phyloP scores from a whole-genome alignment of 164 flowering plant species.

The Berberis vulgaris region DNA sequence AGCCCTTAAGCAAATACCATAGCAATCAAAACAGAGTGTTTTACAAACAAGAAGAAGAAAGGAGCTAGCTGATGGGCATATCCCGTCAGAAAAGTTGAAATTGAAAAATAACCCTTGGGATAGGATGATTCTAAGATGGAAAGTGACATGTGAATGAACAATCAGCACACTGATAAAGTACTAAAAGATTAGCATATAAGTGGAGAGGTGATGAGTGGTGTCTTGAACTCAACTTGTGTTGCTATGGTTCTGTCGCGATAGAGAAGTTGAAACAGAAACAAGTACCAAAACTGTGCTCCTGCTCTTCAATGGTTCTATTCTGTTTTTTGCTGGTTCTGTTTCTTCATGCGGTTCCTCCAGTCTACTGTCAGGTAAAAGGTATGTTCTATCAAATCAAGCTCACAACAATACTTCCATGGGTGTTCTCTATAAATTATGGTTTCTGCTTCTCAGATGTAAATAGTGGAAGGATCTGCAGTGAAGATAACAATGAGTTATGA shows the following conservation, averaged over 20 bases:
- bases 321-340: constrained; percentile 22
- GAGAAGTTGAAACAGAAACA: constrained; percentile 6
- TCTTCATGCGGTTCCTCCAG: constrained; percentile 31
- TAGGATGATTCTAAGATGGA: constrained; percentile 28
- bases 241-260: background rate
- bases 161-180: constrained; percentile 14
- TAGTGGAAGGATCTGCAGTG: too few species aligned
- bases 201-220: constrained; percentile 5
- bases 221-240: background rate
- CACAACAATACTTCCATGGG: background rate
- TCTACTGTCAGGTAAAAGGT: constrained; percentile 61
- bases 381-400: constrained; percentile 14
- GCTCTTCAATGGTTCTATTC: constrained; percentile 37
- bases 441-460: too few species aligned
- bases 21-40: too few species aligned
- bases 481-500: too few species aligned
- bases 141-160: constrained; percentile 24
- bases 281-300: constrained; percentile 12
- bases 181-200: constrained; percentile 12
- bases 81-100: constrained; percentile 1
- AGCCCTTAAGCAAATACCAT: too few species aligned
- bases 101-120: constrained; percentile 2
- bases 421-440: background rate
- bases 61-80: constrained; percentile 1
- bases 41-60: background rate